Percentiles rank a stretch among this genome's conserved stretches.
These are phyloP conservation scores for Entomortierella parvispora DNA, from an alignment of 192 early-diverging fungal species.

Conservation along the genomic window DNA sequence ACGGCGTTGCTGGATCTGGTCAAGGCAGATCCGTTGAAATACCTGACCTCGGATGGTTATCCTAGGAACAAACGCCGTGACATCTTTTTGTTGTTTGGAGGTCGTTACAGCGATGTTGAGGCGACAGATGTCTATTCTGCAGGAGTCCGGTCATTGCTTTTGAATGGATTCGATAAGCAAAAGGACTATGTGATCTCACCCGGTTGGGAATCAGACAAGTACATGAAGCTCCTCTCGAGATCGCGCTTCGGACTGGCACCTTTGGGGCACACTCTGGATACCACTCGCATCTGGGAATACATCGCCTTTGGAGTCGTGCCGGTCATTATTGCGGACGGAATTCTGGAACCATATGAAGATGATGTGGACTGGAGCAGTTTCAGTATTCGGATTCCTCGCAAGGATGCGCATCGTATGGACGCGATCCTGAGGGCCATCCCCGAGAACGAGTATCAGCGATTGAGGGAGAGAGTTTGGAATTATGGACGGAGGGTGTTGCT, in stretches of 20 bases:
- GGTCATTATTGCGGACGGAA: constrained; percentile 59
- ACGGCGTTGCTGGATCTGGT: constrained; percentile 49
- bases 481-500: constrained; percentile 48
- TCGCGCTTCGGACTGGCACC: constrained; percentile 56
- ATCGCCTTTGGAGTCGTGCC: constrained; percentile 63
- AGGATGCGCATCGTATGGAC: constrained; percentile 55
- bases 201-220: constrained; percentile 36
- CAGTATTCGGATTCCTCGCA: constrained; percentile 45
- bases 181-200: constrained; percentile 52
- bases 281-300: constrained; percentile 59
- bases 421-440: constrained; percentile 31
- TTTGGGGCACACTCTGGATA: constrained; percentile 56
- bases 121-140: constrained; percentile 47
- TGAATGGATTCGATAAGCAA: constrained; percentile 43
- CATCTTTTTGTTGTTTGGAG: constrained; percentile 52
- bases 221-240: constrained; percentile 51
- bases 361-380: constrained; percentile 61
- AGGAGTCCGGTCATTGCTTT: constrained; percentile 55
- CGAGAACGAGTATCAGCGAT: constrained; percentile 53
- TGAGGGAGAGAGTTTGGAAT: constrained; percentile 51
- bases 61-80: constrained; percentile 33
- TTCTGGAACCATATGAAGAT: constrained; percentile 59
- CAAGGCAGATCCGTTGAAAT: constrained; percentile 18
- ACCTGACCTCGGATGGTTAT: constrained; percentile 29
- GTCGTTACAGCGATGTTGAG: constrained; percentile 37